Base-by-base conservation (phyloP, 176 grass and related monocot species). In the Cenchrus fungigraminus region DNA sequence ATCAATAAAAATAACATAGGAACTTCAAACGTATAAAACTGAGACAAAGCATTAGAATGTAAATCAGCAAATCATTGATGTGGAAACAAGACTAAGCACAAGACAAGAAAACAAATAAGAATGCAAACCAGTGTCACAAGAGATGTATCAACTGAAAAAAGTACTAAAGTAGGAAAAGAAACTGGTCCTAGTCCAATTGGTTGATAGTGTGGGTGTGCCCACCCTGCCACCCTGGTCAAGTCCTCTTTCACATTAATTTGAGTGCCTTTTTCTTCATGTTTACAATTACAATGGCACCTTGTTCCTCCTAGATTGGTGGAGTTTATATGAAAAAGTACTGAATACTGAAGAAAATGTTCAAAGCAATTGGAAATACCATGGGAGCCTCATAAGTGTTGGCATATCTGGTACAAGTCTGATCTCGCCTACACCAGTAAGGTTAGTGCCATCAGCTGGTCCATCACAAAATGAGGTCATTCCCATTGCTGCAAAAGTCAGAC, bases 351-450 rank as follows among this genome's bases (percentile, higher is more conserved):
- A 71, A 85, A 79, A 85, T 73, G 50, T 58, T 53, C 20, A 9
- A 79, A 84, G 76, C 29, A 91, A 81, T 60, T 34, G 83, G 51
- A 16, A 78, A 83, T 98, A 98, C 96, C 96, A 98, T 90, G 96
- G 96, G 29, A 95, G 82, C 66, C 86, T 92, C 71, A 88, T 19
- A 64, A 95, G 77, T 74, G 96, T 98, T 68, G 91, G 86, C 86
- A 95, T 87, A 85, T 98, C 96, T 77, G 96, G 93, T 40, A 95
- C 54, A 66, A 98, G 89, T 70, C 93, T 93, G 32, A 98, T 95
- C 84, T 95, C 96, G 47, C 96, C 96, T 12, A 95, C 93, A 84
- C 84, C 91, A 85, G 89, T 98, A 74, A 98, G 88, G 79, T 95
- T 98, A 50, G 89, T 89, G 8, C 93, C 93, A 81, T 91, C 93